These are phyloP conservation scores for Posidonia oceanica DNA, from an alignment of 116 monocot genomes.

Conservation along the genomic window DNA sequence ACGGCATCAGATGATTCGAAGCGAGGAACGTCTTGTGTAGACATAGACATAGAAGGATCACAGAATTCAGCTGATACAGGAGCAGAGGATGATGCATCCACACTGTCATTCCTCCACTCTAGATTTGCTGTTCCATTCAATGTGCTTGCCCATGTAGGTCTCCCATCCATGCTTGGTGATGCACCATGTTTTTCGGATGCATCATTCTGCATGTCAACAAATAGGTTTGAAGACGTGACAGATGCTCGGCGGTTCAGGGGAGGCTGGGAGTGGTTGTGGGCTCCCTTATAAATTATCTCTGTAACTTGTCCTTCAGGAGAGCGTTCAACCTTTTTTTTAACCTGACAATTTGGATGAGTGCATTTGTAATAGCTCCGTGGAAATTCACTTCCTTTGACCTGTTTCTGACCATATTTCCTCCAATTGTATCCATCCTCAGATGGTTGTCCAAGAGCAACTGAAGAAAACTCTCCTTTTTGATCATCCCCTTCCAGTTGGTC, in stretches of 20 bases:
- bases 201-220: slow-evolving; percentile 18
- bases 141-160: slow-evolving; percentile 3
- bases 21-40: slow-evolving; percentile 5
- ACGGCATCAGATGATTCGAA: slow-evolving; percentile 25
- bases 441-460: slow-evolving; percentile 7
- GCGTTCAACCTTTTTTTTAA: slow-evolving; percentile 69
- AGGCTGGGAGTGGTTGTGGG: slow-evolving; percentile 54
- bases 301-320: slow-evolving; percentile 40
- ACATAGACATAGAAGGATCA: slow-evolving; percentile 14
- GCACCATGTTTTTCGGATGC: slow-evolving; percentile 17
- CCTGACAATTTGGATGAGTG: slow-evolving; percentile 52
- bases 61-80: slow-evolving; percentile 14
- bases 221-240: slow-evolving; percentile 11
- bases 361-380: slow-evolving; percentile 78
- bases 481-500: slow-evolving; percentile 26
- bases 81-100: slow-evolving; percentile 11
- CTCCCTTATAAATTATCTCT: slow-evolving; percentile 73
- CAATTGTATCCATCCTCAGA: slow-evolving; percentile 54
- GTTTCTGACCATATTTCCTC: slow-evolving; percentile 73
- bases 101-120: slow-evolving; percentile 17
- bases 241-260: slow-evolving; percentile 14
- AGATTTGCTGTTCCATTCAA: slow-evolving; percentile 12
- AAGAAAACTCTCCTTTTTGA: slow-evolving; percentile 38
- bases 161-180: slow-evolving; percentile 5
- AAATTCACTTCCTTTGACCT: slow-evolving; percentile 53